Conservation (phyloP, 1,139 yeast species). For the Hyphopichia pseudoburtonii region DNA sequence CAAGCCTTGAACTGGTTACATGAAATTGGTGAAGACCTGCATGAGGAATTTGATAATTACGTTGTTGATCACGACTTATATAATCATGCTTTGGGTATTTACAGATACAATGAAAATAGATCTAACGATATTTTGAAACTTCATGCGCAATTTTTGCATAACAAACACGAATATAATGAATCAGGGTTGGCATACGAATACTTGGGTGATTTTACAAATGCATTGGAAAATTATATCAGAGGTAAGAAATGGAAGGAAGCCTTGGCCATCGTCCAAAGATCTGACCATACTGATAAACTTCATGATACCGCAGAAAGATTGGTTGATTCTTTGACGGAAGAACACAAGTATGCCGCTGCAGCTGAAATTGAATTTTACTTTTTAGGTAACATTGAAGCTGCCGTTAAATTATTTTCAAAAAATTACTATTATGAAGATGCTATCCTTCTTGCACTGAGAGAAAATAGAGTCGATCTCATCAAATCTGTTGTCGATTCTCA, state of each 20-base stretch:
- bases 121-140: conserved; percentile 54
- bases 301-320: conserved; percentile 55
- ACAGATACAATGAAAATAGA: conserved; percentile 56
- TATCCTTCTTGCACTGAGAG: conserved; percentile 56
- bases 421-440: conserved; percentile 79
- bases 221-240: conserved; percentile 65
- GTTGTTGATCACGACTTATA: conserved; percentile 75
- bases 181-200: conserved; percentile 81
- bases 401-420: conserved; percentile 70
- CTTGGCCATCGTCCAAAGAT: conserved; percentile 51
- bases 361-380: conserved; percentile 72
- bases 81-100: conserved; percentile 63
- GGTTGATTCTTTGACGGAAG: conserved; percentile 59
- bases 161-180: conserved; percentile 57
- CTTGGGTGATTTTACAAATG: conserved; percentile 54
- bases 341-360: conserved; percentile 79
- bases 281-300: conserved; percentile 37
- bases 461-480: conserved; percentile 45
- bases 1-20: conserved; percentile 70
- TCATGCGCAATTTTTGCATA: conserved; percentile 63
- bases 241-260: conserved; percentile 90
- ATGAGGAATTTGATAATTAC: conserved; percentile 65
- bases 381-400: conserved; percentile 58
- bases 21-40: conserved; percentile 47
- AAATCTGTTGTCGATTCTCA: conserved; percentile 67